These are phyloP conservation scores for Heliamphora pulchella DNA, from an alignment of 179 eudicot genomes.

Conservation along the genomic window DNA sequence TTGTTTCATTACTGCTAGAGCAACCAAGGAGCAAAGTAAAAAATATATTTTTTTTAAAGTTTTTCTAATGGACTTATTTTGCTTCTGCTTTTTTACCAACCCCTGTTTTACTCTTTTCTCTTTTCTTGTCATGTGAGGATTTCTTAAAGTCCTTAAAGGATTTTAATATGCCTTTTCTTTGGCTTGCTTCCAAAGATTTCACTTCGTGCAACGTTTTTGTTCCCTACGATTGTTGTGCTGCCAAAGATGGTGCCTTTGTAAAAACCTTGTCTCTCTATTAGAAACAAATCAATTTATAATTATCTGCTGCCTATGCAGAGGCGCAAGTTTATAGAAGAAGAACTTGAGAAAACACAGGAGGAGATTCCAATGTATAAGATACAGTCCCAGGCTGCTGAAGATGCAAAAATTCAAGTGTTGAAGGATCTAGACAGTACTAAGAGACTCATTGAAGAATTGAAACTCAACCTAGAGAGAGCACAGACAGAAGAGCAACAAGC, in stretches of 20 bases:
- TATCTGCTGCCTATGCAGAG: slow-evolving; percentile 41
- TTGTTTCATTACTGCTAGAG: not conserved
- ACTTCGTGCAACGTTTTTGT: not conserved
- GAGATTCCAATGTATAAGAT: slow-evolving; percentile 70
- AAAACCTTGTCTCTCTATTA: no score
- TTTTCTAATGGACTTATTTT: no score
- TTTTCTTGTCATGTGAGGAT: not conserved
- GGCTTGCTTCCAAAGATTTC: not conserved
- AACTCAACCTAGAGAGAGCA: slow-evolving; percentile 77
- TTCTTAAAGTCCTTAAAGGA: not conserved
- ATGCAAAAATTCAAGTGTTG: slow-evolving; percentile 45
- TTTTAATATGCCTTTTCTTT: not conserved
- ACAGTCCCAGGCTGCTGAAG: slow-evolving; percentile 72
- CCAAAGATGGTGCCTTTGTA: not conserved
- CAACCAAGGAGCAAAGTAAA: not conserved
- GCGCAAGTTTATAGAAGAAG: slow-evolving; percentile 64
- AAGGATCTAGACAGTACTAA: slow-evolving; percentile 80
- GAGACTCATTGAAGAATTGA: slow-evolving; percentile 74
- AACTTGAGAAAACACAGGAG: slow-evolving; percentile 62
- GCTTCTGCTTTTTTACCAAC: no score
- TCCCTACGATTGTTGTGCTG: not conserved
- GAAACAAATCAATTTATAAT: not conserved
- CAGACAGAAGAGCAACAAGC: slow-evolving; percentile 89
- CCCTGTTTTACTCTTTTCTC: no score
- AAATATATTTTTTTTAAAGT: no score